A percentile compares a stretch with the other conserved stretches of the same genome.
Conservation (phyloP, 371 early-diverging fungal genomes). For the Aphelidium insulamus region DNA sequence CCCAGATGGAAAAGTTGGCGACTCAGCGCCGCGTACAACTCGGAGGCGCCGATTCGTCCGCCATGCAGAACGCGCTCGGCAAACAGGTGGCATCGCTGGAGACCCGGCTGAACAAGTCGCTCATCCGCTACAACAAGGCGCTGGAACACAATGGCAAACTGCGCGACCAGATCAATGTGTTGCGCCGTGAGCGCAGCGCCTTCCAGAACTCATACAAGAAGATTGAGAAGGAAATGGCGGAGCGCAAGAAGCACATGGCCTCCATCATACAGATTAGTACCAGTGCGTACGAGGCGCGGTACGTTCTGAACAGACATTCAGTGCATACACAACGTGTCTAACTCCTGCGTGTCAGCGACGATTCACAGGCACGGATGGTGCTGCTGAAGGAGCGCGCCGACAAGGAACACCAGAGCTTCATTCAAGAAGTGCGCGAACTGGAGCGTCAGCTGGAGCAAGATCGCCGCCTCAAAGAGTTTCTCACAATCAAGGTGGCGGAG, state of each 20-base stretch:
- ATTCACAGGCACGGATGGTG: constrained; percentile 26
- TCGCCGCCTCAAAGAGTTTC: constrained; percentile 22
- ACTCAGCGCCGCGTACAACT: constrained; percentile 1
- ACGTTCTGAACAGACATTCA: not conserved
- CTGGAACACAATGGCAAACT: constrained; percentile 23
- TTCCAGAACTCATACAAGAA: constrained; percentile 26
- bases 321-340: not conserved
- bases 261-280: constrained; percentile 28
- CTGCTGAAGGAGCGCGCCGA: constrained; percentile 24
- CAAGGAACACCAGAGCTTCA: constrained; percentile 27
- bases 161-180: constrained; percentile 18
- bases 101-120: constrained; percentile 27
- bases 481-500: constrained; percentile 25
- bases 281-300: constrained; percentile 29
- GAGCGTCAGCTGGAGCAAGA: constrained; percentile 29
- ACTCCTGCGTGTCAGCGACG: too few relatives aligned
- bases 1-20: constrained; percentile 4
- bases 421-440: constrained; percentile 30
- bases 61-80: constrained; percentile 17
- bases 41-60: constrained; percentile 17
- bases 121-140: constrained; percentile 27
- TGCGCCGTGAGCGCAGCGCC: constrained; percentile 24
- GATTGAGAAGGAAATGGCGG: constrained; percentile 21
- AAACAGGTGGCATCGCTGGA: constrained; percentile 26
- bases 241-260: constrained; percentile 27